A percentile compares a stretch with the other conserved stretches of the same genome.
phyloP scores from a whole-genome alignment of 441 rosid genomes.

The Adansonia rubrostipa region DNA sequence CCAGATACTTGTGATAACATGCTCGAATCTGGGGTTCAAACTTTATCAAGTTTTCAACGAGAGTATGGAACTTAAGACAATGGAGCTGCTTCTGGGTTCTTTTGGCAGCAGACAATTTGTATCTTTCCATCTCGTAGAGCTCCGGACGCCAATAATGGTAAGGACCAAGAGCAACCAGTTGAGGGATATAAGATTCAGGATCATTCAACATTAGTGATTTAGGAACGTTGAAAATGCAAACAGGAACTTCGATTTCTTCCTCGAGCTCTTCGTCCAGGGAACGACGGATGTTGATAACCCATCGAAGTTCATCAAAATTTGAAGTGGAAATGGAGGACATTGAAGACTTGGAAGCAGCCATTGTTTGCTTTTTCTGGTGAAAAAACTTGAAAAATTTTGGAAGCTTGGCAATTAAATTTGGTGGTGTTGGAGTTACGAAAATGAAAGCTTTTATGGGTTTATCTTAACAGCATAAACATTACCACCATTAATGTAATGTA shows the following conservation, averaged over 20 bases:
- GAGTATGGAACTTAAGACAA: neutral
- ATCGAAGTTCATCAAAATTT: slow-evolving; percentile 9
- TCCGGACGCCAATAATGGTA: slow-evolving; percentile 9
- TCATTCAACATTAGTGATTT: neutral
- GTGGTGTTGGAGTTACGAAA: neutral
- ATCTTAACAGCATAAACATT: neutral
- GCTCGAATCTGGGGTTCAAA: slow-evolving; percentile 15
- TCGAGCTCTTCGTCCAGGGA: slow-evolving; percentile 1
- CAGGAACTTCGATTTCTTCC: neutral
- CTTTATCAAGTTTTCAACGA: neutral
- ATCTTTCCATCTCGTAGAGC: slow-evolving; percentile 13
- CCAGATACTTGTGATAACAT: slow-evolving; percentile 11
- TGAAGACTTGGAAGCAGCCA: slow-evolving; percentile 51
- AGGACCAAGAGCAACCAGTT: slow-evolving; percentile 6
- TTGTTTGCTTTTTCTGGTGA: neutral
- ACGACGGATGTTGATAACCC: slow-evolving; percentile 15
- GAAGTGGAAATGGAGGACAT: neutral
- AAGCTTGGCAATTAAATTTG: neutral
- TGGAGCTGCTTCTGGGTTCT: slow-evolving; percentile 2
- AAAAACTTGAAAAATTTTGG: neutral
- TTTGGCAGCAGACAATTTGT: slow-evolving; percentile 6
- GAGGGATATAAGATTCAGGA: slow-evolving; percentile 14
- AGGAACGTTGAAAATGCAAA: slow-evolving; percentile 14
- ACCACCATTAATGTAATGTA: slow-evolving; percentile 1
- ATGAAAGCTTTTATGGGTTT: neutral